These are phyloP conservation scores for Polytrichum formosum DNA, from an alignment of 225 moss, liverwort and hornwort species.

Conservation along the genomic window DNA sequence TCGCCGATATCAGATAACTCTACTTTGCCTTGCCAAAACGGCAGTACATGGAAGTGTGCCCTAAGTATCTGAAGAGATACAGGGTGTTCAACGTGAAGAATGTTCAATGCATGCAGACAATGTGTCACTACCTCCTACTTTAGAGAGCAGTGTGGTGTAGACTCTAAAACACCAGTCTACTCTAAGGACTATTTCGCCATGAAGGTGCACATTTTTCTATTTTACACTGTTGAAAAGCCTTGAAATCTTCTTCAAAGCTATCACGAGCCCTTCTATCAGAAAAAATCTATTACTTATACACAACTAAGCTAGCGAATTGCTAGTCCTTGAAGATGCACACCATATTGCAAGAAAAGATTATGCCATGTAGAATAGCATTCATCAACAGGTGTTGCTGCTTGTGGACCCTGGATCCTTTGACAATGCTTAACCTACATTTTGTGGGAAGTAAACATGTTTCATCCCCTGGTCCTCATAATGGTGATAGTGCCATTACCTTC, in stretches of 20 bases:
- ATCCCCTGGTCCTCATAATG: conserved; percentile 82
- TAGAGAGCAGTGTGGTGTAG: not conserved
- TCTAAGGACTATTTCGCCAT: not conserved
- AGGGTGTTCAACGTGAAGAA: not conserved
- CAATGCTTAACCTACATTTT: not conserved
- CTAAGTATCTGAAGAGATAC: too few species aligned
- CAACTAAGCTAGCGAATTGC: conserved; percentile 33
- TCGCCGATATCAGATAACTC: too few species aligned
- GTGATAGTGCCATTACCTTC: conserved; percentile 82
- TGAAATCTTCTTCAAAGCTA: conserved; percentile 42
- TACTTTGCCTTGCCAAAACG: too few species aligned
- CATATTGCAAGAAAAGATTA: conserved; percentile 4
- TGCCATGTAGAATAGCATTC: conserved; percentile 4
- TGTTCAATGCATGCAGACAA: not conserved
- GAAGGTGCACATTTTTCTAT: conserved; percentile 20
- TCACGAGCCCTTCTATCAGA: conserved; percentile 32
- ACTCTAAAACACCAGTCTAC: not conserved
- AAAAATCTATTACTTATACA: conserved; percentile 44
- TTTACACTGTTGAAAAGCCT: conserved; percentile 49
- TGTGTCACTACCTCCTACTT: conserved; percentile 2
- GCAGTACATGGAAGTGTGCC: too few species aligned
- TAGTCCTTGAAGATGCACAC: conserved; percentile 25
- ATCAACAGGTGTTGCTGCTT: conserved; percentile 18
- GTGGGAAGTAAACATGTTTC: conserved; percentile 8
- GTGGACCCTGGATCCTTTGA: conserved; percentile 13